Conservation (phyloP, 306 rosid species). For the Rosa rugosa region DNA sequence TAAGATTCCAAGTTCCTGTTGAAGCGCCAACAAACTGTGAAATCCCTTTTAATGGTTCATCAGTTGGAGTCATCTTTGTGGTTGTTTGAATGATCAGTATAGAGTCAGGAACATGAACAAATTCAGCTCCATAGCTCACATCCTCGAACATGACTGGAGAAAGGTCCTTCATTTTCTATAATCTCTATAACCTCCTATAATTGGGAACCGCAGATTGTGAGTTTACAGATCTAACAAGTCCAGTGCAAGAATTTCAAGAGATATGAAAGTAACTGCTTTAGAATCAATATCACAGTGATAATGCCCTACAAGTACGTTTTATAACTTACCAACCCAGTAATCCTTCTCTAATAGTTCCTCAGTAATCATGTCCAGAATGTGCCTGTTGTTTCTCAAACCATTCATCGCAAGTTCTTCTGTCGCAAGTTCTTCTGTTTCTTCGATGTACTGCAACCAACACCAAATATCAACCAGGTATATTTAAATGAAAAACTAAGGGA, state of each 20-base stretch:
- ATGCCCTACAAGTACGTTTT: neutral
- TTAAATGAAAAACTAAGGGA: too few relatives aligned
- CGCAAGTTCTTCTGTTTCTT: constrained; percentile 91
- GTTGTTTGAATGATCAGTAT: too few relatives aligned
- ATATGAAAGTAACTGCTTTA: neutral
- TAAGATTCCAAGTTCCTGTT: too few relatives aligned
- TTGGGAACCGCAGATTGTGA: constrained; percentile 17
- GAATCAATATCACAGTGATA: neutral
- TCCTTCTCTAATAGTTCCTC: constrained; percentile 72
- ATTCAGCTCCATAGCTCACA: too few relatives aligned
- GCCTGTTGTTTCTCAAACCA: constrained; percentile 75
- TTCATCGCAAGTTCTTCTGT: constrained; percentile 82
- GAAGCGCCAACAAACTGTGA: too few relatives aligned
- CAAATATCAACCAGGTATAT: too few relatives aligned
- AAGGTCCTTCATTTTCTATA: too few relatives aligned
- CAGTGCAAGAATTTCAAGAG: constrained; percentile 13
- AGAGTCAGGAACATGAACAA: too few relatives aligned
- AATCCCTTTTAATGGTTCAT: too few relatives aligned
- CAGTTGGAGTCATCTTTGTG: too few relatives aligned
- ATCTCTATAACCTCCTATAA: constrained; percentile 80
- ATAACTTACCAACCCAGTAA: constrained; percentile 80
- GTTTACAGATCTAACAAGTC: constrained; percentile 10
- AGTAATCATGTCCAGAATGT: constrained; percentile 72
- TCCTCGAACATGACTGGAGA: too few relatives aligned
- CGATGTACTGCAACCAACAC: too few relatives aligned